phyloP scores from a whole-genome alignment of 2,329 filamentous ascomycete species.

The Aspergillus flavus region DNA sequence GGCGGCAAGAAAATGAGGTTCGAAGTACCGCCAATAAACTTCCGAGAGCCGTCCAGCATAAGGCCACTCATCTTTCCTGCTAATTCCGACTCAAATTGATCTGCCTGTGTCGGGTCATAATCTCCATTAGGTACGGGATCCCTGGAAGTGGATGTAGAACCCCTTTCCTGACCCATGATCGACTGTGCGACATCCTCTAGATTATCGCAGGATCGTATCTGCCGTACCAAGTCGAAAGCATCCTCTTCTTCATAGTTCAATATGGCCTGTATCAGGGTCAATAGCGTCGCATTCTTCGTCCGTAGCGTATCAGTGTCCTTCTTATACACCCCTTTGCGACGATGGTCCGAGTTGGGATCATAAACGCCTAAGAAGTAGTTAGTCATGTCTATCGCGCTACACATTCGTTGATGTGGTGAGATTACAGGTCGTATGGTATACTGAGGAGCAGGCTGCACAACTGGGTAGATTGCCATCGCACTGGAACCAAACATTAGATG shows the following conservation, averaged over 20 bases:
- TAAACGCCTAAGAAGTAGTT: conserved; percentile 72
- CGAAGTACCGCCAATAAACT: conserved; percentile 92
- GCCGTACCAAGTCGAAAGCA: conserved; percentile 75
- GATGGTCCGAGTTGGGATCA: conserved; percentile 93
- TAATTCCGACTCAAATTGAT: conserved; percentile 73
- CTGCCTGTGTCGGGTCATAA: conserved; percentile 44
- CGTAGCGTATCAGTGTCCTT: conserved; percentile 89
- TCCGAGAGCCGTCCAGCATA: conserved; percentile 79
- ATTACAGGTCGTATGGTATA: conserved; percentile 63
- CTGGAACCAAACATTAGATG: conserved; percentile 34
- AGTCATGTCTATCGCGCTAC: conserved; percentile 6
- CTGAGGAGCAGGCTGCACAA: conserved; percentile 93
- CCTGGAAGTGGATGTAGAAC: conserved; percentile 45
- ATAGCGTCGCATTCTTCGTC: conserved; percentile 81
- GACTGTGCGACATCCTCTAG: conserved; percentile 65
- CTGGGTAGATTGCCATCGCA: conserved; percentile 90
- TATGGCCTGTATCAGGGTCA: conserved; percentile 90
- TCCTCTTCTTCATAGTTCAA: conserved; percentile 89
- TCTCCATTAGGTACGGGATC: conserved; percentile 32
- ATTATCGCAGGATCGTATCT: conserved; percentile 84
- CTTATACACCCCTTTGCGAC: conserved; percentile 94
- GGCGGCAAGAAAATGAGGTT: conserved; percentile 79
- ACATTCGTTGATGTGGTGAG: conserved; percentile 1
- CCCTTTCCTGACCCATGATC: conserved; percentile 58
- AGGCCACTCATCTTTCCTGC: conserved; percentile 93